These are phyloP conservation scores for Rhododendron mucronatum DNA, from an alignment of 148 eudicot genomes.

Conservation along the genomic window DNA sequence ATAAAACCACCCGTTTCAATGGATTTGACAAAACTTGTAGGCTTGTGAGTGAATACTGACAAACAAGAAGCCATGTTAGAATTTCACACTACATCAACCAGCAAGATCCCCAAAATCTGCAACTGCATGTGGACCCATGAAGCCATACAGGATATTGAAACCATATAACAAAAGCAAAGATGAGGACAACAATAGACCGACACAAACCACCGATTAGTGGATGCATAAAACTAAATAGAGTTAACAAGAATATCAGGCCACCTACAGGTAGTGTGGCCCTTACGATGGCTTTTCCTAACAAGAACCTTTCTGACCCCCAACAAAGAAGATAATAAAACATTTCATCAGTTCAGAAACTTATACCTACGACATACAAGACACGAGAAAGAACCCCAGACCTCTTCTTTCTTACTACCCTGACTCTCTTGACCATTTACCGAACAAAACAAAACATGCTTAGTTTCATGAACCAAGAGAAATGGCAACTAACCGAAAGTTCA, in stretches of 20 bases:
- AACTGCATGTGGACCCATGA: background rate
- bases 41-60: background rate
- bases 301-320: slow-evolving; percentile 8
- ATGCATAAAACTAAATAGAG: slow-evolving; percentile 14
- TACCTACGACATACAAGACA: background rate
- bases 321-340: slow-evolving; percentile 7
- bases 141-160: background rate
- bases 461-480: slow-evolving; percentile 8
- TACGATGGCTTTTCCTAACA: background rate
- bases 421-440: slow-evolving; percentile 3
- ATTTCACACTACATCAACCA: background rate
- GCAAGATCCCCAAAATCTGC: background rate
- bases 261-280: background rate
- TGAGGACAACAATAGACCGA: background rate
- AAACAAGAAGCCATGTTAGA: background rate
- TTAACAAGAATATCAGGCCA: slow-evolving; percentile 13
- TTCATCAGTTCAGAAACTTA: slow-evolving; percentile 11
- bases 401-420: background rate
- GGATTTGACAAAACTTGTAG: background rate
- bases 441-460: slow-evolving; percentile 7
- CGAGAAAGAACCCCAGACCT: background rate
- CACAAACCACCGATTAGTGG: slow-evolving; percentile 19
- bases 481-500: background rate
- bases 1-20: background rate
- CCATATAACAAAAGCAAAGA: background rate